phyloP scores from a whole-genome alignment of 805 yeast species.

The Yarrowia sp. region DNA sequence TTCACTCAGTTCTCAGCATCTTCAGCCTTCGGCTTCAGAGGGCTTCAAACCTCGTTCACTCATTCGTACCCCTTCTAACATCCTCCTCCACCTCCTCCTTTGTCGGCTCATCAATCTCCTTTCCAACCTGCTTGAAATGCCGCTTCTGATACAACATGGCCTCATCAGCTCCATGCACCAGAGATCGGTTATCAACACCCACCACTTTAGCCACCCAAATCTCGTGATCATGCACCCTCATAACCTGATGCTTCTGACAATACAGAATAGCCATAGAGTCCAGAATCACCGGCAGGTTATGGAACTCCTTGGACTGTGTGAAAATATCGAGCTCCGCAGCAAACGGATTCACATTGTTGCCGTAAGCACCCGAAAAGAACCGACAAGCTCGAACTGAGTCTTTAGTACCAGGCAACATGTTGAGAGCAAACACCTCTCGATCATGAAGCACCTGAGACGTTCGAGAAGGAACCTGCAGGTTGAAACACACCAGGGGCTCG shows the following conservation, averaged over 20 bases:
- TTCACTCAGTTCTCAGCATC: too few relatives aligned
- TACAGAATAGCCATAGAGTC: constrained; percentile 35
- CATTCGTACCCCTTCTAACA: background rate
- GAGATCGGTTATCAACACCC: constrained; percentile 28
- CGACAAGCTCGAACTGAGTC: constrained; percentile 60
- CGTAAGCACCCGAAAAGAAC: constrained; percentile 58
- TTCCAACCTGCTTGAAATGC: constrained; percentile 41
- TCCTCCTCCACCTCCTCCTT: constrained; percentile 12
- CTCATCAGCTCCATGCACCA: constrained; percentile 35
- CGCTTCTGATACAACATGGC: constrained; percentile 33
- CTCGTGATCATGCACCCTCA: constrained; percentile 77
- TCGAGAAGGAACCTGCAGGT: constrained; percentile 79
- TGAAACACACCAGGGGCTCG: constrained; percentile 76
- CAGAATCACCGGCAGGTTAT: constrained; percentile 35
- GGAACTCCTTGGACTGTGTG: constrained; percentile 31
- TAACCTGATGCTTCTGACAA: constrained; percentile 34
- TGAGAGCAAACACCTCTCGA: constrained; percentile 64
- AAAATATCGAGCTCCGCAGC: constrained; percentile 33
- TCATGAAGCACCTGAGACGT: constrained; percentile 67
- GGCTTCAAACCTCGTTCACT: too few relatives aligned
- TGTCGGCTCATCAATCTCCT: constrained; percentile 33
- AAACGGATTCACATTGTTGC: constrained; percentile 41
- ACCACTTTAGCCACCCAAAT: constrained; percentile 81
- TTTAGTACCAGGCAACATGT: constrained; percentile 62
- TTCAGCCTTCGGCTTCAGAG: too few relatives aligned